Conservation (phyloP, 2,329 filamentous ascomycete species). For the Fusarium abutilonis region DNA sequence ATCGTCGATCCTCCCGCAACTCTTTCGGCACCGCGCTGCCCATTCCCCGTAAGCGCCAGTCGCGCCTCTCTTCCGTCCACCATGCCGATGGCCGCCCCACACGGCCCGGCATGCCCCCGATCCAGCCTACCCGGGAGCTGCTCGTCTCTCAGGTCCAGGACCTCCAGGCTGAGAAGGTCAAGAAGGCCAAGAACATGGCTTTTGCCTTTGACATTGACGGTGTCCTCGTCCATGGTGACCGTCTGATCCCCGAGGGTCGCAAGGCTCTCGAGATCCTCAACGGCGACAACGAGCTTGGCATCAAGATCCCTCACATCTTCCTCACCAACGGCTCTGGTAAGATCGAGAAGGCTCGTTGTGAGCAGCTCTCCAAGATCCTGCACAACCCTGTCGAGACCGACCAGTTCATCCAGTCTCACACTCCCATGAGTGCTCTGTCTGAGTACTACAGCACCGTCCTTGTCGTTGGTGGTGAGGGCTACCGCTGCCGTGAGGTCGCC, state of each 20-base stretch:
- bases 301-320: constrained; percentile 89
- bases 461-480: constrained; percentile 79
- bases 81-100: constrained; percentile 56
- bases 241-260: constrained; percentile 79
- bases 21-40: constrained; percentile 78
- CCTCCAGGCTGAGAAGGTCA: constrained; percentile 71
- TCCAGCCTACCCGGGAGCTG: constrained; percentile 72
- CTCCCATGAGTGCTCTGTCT: constrained; percentile 78
- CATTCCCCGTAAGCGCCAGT: constrained; percentile 76
- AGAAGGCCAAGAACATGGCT: constrained; percentile 76
- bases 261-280: constrained; percentile 78
- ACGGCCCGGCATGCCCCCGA: constrained; percentile 66
- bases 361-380: constrained; percentile 70
- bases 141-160: constrained; percentile 76
- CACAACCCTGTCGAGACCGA: constrained; percentile 42
- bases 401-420: constrained; percentile 82
- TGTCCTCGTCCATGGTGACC: constrained; percentile 82
- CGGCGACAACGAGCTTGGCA: constrained; percentile 74
- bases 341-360: constrained; percentile 84
- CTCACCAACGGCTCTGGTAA: constrained; percentile 95
- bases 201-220: constrained; percentile 92
- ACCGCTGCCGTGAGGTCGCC: constrained; percentile 65
- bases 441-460: constrained; percentile 82
- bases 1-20: constrained; percentile 76
- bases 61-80: constrained; percentile 71